These are phyloP conservation scores for Sugiyamaella japonica DNA, from an alignment of 1,139 yeast genomes.

Conservation along the genomic window DNA sequence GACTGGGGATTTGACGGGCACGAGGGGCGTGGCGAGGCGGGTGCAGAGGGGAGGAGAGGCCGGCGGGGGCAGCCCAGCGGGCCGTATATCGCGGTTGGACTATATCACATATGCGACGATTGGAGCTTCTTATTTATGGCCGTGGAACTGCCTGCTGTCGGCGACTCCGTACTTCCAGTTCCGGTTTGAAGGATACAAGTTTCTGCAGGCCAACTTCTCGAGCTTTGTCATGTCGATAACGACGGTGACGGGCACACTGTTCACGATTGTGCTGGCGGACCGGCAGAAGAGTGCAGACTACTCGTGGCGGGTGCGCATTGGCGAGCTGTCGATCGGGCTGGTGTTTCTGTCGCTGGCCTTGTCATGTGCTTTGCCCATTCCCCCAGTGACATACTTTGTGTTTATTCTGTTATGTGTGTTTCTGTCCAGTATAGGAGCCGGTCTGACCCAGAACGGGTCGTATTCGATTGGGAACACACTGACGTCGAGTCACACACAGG, in stretches of 20 bases:
- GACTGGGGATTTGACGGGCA: background rate
- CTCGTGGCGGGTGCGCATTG: conserved; percentile 55
- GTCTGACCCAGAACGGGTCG: conserved; percentile 80
- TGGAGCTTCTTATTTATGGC: conserved; percentile 73
- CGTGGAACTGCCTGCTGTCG: conserved; percentile 90
- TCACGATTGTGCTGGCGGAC: conserved; percentile 65
- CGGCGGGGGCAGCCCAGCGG: background rate
- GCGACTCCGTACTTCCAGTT: conserved; percentile 81
- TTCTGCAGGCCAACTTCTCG: conserved; percentile 61
- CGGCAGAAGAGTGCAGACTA: conserved; percentile 67
- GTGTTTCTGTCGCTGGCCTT: conserved; percentile 52
- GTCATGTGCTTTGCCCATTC: conserved; percentile 38
- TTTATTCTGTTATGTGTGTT: conserved; percentile 44
- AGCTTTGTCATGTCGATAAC: conserved; percentile 90
- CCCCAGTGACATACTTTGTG: conserved; percentile 53
- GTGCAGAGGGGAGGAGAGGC: too few relatives aligned
- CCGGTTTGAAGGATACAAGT: conserved; percentile 56
- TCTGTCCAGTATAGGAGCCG: conserved; percentile 55
- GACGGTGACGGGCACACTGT: conserved; percentile 65
- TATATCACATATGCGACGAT: conserved; percentile 66
- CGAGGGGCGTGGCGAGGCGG: background rate
- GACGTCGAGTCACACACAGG: conserved; percentile 80
- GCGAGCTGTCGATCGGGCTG: conserved; percentile 56
- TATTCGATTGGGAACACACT: conserved; percentile 82
- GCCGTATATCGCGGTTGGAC: conserved; percentile 31